Evolutionary conservation across 495 filamentous ascomycete genomes (phyloP).

Genomic region (Neurospora sp.): DNA sequence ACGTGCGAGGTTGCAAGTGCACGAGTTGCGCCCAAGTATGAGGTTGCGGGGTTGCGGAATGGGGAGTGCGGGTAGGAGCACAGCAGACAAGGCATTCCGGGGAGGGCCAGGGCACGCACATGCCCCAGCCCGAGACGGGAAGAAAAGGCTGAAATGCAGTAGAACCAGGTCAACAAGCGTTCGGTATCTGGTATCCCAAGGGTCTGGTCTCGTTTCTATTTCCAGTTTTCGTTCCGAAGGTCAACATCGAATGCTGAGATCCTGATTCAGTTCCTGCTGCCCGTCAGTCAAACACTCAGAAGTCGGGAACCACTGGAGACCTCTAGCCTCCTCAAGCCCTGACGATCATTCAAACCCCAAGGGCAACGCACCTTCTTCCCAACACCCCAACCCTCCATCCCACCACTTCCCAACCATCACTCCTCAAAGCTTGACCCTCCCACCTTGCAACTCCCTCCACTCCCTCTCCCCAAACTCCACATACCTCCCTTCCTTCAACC

Average conservation of each 20-base stretch:
- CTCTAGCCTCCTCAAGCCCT: rapidly evolving
- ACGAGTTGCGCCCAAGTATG: too few relatives aligned
- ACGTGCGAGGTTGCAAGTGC: background rate
- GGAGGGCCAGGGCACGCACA: background rate
- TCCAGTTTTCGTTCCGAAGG: too few relatives aligned
- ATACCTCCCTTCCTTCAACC: conserved; percentile 48
- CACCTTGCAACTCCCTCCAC: conserved; percentile 56
- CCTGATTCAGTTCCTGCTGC: too few relatives aligned
- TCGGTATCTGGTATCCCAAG: too few relatives aligned
- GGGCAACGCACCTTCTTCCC: too few relatives aligned
- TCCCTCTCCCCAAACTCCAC: conserved; percentile 54
- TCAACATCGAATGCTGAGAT: too few relatives aligned
- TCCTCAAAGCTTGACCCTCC: conserved; percentile 20
- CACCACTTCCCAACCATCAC: background rate
- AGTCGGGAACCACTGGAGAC: too few relatives aligned
- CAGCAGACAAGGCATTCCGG: background rate
- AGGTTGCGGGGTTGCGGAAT: background rate
- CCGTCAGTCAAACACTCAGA: too few relatives aligned
- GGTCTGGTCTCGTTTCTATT: too few relatives aligned
- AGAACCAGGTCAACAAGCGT: too few relatives aligned
- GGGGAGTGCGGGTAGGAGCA: background rate
- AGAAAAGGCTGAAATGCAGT: background rate
- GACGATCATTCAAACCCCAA: too few relatives aligned
- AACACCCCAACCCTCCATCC: too few relatives aligned
- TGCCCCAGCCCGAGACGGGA: background rate